A percentile compares a stretch with the other conserved stretches of the same genome.
Evolutionary conservation across 345 rosid genomes (phyloP).

Genomic region (Alliaria petiolata): DNA sequence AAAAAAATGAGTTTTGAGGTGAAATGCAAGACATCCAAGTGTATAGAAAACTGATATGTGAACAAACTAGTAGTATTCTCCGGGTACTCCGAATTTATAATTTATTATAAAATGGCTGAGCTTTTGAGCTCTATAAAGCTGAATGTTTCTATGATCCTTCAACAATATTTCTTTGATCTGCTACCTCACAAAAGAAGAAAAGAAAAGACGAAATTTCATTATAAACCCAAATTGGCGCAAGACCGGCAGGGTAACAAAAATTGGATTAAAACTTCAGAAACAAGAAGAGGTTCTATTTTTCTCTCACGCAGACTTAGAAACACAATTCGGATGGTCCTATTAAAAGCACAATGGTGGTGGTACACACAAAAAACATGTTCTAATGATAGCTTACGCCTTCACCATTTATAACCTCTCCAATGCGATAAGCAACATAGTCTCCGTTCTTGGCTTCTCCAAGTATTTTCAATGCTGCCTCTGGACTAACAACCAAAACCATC

Average conservation of each 20-base stretch:
- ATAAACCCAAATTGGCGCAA: not conserved
- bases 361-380: not conserved
- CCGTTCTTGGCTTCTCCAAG: constrained; percentile 42
- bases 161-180: no score
- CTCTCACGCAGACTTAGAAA: not conserved
- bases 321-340: not conserved
- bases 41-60: not conserved
- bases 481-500: constrained; percentile 69
- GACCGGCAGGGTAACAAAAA: not conserved
- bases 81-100: not conserved
- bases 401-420: constrained; percentile 68
- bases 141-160: no score
- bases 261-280: not conserved
- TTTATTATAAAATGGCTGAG: no score
- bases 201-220: not conserved
- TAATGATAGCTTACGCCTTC: constrained; percentile 70
- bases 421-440: constrained; percentile 42
- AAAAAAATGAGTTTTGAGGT: not conserved
- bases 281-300: not conserved
- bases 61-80: not conserved
- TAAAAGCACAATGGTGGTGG: no score
- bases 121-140: no score
- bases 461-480: constrained; percentile 58
- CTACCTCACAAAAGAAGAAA: not conserved
- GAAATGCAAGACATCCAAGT: not conserved